Percentiles rank a stretch among this genome's conserved stretches.
Conservation (phyloP, 306 rosid species). For the Cercis canadensis region DNA sequence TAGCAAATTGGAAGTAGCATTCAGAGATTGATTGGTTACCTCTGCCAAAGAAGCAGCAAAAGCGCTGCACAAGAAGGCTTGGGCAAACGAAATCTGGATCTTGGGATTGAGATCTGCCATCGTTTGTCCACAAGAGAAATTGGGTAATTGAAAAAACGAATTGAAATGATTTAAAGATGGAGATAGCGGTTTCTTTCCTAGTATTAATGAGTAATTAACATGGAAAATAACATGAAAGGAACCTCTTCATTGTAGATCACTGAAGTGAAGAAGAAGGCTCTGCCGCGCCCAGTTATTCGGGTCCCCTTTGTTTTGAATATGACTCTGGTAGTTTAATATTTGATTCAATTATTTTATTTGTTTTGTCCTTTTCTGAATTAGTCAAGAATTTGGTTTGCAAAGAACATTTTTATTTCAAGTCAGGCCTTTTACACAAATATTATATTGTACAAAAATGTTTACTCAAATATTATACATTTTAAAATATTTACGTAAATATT, state of each 20-base stretch:
- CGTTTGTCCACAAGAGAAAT: conserved; percentile 24
- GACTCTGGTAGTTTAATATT: too few relatives aligned
- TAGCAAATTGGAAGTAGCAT: neutral
- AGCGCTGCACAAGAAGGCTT: conserved; percentile 84
- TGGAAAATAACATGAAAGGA: conserved; percentile 36
- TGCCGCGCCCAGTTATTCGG: too few relatives aligned
- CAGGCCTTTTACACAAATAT: too few relatives aligned
- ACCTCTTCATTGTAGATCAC: conserved; percentile 1
- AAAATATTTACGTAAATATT: too few relatives aligned
- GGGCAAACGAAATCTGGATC: conserved; percentile 69
- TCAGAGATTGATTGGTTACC: conserved; percentile 46
- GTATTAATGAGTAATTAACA: conserved; percentile 28
- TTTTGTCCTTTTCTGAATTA: too few relatives aligned
- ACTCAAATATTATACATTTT: too few relatives aligned
- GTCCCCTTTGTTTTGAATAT: too few relatives aligned
- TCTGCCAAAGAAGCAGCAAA: conserved; percentile 96
- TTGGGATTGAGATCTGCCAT: conserved; percentile 84
- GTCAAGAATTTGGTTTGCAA: too few relatives aligned
- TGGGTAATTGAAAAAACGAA: neutral
- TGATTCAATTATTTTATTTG: too few relatives aligned
- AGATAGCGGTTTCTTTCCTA: conserved; percentile 10
- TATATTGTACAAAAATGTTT: too few relatives aligned
- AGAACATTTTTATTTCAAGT: too few relatives aligned
- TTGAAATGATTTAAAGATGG: neutral
- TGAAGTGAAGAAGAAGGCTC: too few relatives aligned